Evolutionary conservation across 805 yeast species (phyloP), one percentile per base, ranked within the genome.

Genomic region (Starmerella roubikii): DNA sequence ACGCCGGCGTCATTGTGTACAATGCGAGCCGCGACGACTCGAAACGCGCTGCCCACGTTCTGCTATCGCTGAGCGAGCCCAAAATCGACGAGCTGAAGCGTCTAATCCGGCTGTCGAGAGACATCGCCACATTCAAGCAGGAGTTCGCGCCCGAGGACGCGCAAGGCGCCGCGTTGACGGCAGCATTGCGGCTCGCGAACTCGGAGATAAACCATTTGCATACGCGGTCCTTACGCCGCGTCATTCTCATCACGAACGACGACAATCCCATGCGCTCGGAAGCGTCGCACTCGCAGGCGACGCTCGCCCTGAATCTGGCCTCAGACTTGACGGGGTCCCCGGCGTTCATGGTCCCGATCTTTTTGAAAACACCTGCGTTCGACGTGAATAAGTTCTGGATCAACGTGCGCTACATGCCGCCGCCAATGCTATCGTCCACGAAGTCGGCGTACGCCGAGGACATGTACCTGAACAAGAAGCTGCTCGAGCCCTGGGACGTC

Each of bases 1-100:
- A 83, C 0, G 62, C 83, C 20, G 96, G 94, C 0, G 70, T 85
- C 34, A 71, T 76, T 70, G 52, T 69, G 71, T 56, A 50, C 46
- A 37, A 61, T 38, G 39, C 61, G 12, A 46, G 52, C 21, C 59
- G 37, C 22, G 10, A 18, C 9, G 10, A 18, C 12, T 27, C 24
- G 8, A 15, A 10, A 19, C 22, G 16, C 18, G 19, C 28, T 10
- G 34, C 37, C 11, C 23, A 19, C 2, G 40, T 30, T 3, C 25
- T 44, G 17, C 22, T 48, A 23, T 23, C 40, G 2, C 35, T 49
- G 10, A 37, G 38, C 3, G 46, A 37, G 28, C 54, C 52, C 18
- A 36, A 36, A 7, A 35, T 46, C 3, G 40, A 25, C 13, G 44
- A 35, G 8, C 36, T 51, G 12, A 50, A 50, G 30, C 25, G 19